phyloP scores from a whole-genome alignment of 2,329 filamentous ascomycete species.

The Ciborinia camelliae region DNA sequence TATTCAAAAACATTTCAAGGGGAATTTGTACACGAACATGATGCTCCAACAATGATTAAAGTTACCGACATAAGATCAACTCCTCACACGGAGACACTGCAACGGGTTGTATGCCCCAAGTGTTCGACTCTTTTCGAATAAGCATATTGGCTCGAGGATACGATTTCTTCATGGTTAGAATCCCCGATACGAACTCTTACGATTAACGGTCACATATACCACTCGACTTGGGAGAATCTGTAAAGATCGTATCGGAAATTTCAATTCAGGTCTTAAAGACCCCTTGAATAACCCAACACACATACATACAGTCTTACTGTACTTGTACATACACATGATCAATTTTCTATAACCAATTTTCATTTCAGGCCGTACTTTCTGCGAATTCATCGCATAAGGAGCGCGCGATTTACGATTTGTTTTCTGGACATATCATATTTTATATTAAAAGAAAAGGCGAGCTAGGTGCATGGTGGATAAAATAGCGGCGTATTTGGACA shows the following conservation, averaged over 20 bases:
- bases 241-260: neutral
- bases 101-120: constrained; percentile 31
- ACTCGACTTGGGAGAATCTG: neutral
- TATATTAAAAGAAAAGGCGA: neutral
- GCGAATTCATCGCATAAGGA: neutral
- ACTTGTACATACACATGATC: neutral
- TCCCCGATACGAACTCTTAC: neutral
- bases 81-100: constrained; percentile 22
- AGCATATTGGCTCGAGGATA: neutral
- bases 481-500: neutral
- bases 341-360: neutral
- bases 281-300: neutral
- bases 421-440: neutral
- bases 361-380: neutral
- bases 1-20: constrained; percentile 31
- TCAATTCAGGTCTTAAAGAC: neutral
- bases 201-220: neutral
- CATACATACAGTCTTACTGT: neutral
- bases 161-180: neutral
- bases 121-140: constrained; percentile 30
- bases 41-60: constrained; percentile 22
- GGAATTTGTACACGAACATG: constrained; percentile 21
- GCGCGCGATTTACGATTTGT: neutral
- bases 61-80: constrained; percentile 29
- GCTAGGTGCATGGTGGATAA: neutral